Conservation (phyloP, 495 filamentous ascomycete genomes). For the Penicillium bialowiezense region DNA sequence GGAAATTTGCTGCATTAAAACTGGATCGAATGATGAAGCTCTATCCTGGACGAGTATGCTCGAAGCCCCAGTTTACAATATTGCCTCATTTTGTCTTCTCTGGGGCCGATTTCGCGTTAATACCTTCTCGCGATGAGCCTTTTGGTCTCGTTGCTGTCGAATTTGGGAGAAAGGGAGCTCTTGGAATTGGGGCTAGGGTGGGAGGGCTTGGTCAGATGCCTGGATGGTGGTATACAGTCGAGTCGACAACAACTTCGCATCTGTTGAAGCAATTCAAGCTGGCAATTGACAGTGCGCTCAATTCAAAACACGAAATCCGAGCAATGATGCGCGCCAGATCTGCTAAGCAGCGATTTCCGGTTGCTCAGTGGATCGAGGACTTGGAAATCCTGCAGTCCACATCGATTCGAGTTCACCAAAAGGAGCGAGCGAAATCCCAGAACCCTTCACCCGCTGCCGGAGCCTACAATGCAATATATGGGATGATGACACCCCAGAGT, state of each 20-base stretch:
- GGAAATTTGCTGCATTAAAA: constrained; percentile 74
- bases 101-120: constrained; percentile 75
- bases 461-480: constrained; percentile 41
- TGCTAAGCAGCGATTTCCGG: constrained; percentile 75
- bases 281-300: constrained; percentile 64
- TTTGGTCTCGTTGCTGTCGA: constrained; percentile 82
- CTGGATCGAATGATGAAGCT: constrained; percentile 67
- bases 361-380: constrained; percentile 64
- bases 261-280: constrained; percentile 69
- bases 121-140: constrained; percentile 76
- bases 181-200: constrained; percentile 68
- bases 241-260: constrained; percentile 68
- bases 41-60: constrained; percentile 74
- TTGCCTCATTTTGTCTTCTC: constrained; percentile 75
- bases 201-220: constrained; percentile 75
- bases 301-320: constrained; percentile 54
- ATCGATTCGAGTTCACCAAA: constrained; percentile 48
- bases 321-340: constrained; percentile 72
- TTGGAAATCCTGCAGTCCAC: constrained; percentile 60
- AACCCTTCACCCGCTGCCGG: constrained; percentile 23
- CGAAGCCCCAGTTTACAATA: constrained; percentile 73
- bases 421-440: constrained; percentile 36
- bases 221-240: constrained; percentile 70
- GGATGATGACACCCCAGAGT: constrained; percentile 37
- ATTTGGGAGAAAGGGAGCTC: constrained; percentile 73